phyloP scores from a whole-genome alignment of 768 basidiomycete genomes.

The Baorangia bicolor region DNA sequence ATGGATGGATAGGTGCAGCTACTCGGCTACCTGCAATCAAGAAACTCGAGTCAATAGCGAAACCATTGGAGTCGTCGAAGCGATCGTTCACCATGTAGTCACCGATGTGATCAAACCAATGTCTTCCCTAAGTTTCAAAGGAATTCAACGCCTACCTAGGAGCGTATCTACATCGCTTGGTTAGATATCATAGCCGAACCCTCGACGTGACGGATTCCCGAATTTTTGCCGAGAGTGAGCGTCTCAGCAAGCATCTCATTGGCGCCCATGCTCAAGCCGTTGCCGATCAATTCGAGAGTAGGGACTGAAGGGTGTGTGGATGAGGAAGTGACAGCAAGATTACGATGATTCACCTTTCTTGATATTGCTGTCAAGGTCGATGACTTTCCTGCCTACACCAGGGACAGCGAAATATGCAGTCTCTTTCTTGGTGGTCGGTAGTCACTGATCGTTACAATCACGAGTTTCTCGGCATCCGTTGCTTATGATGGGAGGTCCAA shows the following conservation, averaged over 20 bases:
- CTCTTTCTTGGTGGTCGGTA: conserved; percentile 79
- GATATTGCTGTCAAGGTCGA: conserved; percentile 83
- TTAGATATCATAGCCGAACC: conserved; percentile 15
- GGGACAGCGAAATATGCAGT: conserved; percentile 78
- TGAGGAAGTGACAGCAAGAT: not conserved
- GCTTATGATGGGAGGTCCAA: conserved; percentile 67
- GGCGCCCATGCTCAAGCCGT: conserved; percentile 72
- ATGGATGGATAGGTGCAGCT: conserved; percentile 62
- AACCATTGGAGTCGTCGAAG: conserved; percentile 74
- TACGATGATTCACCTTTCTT: conserved; percentile 60
- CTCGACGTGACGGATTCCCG: conserved; percentile 62
- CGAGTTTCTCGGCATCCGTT: conserved; percentile 63
- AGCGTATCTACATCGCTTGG: conserved; percentile 49
- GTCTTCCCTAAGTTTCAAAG: not conserved
- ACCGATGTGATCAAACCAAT: conserved; percentile 50
- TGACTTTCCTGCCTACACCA: conserved; percentile 69
- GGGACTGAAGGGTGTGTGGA: conserved; percentile 42
- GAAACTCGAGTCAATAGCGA: conserved; percentile 83
- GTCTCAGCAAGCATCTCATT: conserved; percentile 80
- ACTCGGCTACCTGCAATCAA: conserved; percentile 76
- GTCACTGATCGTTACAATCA: conserved; percentile 80
- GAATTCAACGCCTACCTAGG: conserved; percentile 43
- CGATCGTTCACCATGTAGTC: conserved; percentile 70
- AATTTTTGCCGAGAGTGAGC: conserved; percentile 83
- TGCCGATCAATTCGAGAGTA: conserved; percentile 77